Base-by-base conservation (phyloP, 1,139 yeast genomes). In the Zygotorulaspora mrakii region DNA sequence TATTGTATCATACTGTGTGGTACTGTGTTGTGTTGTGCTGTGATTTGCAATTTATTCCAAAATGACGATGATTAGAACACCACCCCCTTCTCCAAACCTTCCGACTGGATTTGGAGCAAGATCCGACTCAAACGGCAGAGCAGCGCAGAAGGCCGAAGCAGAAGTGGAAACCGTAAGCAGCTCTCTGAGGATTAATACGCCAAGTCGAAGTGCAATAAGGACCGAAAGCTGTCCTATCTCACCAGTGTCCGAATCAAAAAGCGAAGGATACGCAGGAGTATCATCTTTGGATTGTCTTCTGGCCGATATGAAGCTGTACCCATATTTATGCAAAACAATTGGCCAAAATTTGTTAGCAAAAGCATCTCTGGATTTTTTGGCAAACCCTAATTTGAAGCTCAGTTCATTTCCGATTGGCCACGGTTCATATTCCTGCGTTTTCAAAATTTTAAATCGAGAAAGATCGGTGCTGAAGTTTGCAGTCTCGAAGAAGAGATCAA, bases 401-500 rank as follows among this genome's bases (percentile, higher is more conserved):
- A 22, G 31, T 14, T 10, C 13, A 9, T 3, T 14, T n/a, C 31
- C 39, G 1, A 16, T 31, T 6, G 39, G 39, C n/a, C 31, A 27
- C 5, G 39, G 39, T 5, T 26, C 35, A 2, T 31, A 36, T 11
- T 31, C 35, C 3, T 36, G 25, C 17, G 39, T 36, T n/a, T 36
- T 24, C 23, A 31, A 31, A 21, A 13, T 36, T 3, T 12, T 24
- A 11, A 32, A 21, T 12, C n/a, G 21, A n/a, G 32, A n/a, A n/a
- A n/a, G 25, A 2, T 13, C 12, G 20, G 39, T 18, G 17, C 20
- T 36, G 17, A 36, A 36, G 18, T 36, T 36, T 25, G 28, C 39
- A 12, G 22, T 14, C 6, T 36, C 39, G 12, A 31, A 18, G 24
- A 31, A 28, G 18, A 32, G 31, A 13, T 12, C 23, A 11, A 31